phyloP scores from a whole-genome alignment of 2,329 filamentous ascomycete genomes.

The Emergomyces pasteurianus region DNA sequence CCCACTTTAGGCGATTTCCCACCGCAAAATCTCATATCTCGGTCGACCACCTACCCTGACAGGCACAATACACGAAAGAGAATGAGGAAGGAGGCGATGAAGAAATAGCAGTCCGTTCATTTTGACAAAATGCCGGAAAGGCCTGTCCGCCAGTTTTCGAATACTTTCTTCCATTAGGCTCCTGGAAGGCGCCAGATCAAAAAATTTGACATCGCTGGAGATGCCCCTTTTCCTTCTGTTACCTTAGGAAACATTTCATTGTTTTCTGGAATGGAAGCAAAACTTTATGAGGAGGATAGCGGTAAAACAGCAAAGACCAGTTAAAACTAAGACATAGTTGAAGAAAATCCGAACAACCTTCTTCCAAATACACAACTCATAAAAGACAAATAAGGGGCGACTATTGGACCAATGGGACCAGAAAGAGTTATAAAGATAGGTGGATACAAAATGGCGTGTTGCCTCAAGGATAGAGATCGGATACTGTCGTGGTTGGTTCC shows the following conservation, averaged over 20 bases:
- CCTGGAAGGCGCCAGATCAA: neutral
- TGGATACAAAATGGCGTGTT: neutral
- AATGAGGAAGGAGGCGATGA: too few species aligned
- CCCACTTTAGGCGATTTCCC: neutral
- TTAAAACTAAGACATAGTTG: neutral
- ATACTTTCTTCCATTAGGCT: neutral
- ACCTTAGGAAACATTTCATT: neutral
- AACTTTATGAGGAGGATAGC: neutral
- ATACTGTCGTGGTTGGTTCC: neutral
- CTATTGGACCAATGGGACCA: too few species aligned
- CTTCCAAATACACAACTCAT: neutral
- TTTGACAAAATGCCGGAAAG: neutral
- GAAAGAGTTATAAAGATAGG: neutral
- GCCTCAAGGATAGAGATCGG: neutral
- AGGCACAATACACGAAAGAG: neutral
- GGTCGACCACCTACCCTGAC: neutral
- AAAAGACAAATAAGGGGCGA: neutral
- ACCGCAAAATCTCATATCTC: neutral
- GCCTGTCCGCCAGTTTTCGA: neutral
- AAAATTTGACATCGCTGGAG: neutral
- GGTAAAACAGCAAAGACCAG: neutral
- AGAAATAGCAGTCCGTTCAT: neutral
- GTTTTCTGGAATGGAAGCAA: neutral
- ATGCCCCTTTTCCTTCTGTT: neutral
- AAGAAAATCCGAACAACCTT: neutral